Base-by-base conservation (phyloP, 495 filamentous ascomycete genomes). In the Lasiosphaeria ovina region DNA sequence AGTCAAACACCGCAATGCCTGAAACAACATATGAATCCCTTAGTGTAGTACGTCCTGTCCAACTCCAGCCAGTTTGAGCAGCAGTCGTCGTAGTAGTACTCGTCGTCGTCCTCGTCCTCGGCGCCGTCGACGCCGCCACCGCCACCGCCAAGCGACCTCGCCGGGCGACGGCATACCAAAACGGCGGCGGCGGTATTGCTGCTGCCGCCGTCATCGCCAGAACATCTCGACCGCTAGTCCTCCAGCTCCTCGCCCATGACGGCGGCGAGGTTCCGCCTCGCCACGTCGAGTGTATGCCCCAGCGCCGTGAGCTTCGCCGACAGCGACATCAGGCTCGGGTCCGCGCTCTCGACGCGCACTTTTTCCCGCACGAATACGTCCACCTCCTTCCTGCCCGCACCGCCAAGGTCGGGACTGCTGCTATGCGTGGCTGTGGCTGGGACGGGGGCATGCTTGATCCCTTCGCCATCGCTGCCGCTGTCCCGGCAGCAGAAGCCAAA, bases 321-420 rank as follows among this genome's bases (percentile, higher is more conserved):
- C 14, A 93, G 79, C n/a, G 88, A 85, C 76, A 98, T 83, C 62
- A 98, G 64, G 69, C 86, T 91, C 35, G 94, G 95, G 69, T 98
- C 94, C 57, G 92, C 90, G 58, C 86, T 93, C 76, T 97, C 94
- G 6, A 98, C 90, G 35, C 85, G 82, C 9, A 98, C 83, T 72
- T 97, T 96, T 66, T 98, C 94, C 62, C 83, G 86, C 17, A 98
- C 95, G 48, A 81, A 85, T 0, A 97, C 93, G 50, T 93, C 88
- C 16, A 74, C 72, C 44, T 65, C 49, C 11, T 59, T 60, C 31
- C 14, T 61, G 9, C 0, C 54, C 33, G 50, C 9, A 57, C 35
- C 6, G 52, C 57, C 35, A 52, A 49, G 42, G 38, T 34, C 57
- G 10, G 33, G 35, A 33, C 44, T 56, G 33, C 31, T 55, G 6